Conservation (phyloP, 2,329 filamentous ascomycete genomes). For the Didymellaceae sp. region DNA sequence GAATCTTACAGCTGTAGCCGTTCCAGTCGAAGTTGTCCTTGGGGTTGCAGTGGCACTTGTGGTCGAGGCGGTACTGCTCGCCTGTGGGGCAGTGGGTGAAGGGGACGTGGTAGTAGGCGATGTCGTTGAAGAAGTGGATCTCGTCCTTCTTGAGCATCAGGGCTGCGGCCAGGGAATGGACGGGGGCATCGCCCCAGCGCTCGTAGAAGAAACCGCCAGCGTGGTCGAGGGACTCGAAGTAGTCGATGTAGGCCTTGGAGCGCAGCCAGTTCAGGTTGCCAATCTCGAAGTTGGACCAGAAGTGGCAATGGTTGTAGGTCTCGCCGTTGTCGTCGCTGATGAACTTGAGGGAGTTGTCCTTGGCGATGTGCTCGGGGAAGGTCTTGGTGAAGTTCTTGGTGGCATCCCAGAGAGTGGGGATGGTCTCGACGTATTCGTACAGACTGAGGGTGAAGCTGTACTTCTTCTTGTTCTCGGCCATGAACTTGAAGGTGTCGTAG, state of each 20-base stretch:
- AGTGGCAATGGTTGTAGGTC: conserved; percentile 96
- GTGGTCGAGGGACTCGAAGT: conserved; percentile 83
- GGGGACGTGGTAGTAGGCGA: conserved; percentile 96
- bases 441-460: conserved; percentile 96
- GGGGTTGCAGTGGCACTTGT: conserved; percentile 94
- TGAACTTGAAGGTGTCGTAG: conserved; percentile 95
- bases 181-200: conserved; percentile 95
- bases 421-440: conserved; percentile 96
- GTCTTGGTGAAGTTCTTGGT: conserved; percentile 92
- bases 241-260: conserved; percentile 86
- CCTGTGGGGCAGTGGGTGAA: conserved; percentile 97
- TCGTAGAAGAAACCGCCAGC: conserved; percentile 99
- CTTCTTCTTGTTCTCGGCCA: conserved; percentile 96
- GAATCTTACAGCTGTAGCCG: conserved; percentile 84
- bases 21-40: conserved; percentile 99
- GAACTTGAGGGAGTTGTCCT: conserved; percentile 88
- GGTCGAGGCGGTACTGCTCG: conserved; percentile 80
- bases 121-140: conserved; percentile 98
- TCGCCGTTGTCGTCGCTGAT: conserved; percentile 90
- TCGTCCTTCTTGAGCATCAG: conserved; percentile 90
- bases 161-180: conserved; percentile 94
- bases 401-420: conserved; percentile 94
- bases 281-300: conserved; percentile 99
- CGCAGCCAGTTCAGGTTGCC: conserved; percentile 93
- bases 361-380: conserved; percentile 84